These are phyloP conservation scores for Beta lomatogona DNA, from an alignment of 179 eudicot species.

Conservation along the genomic window DNA sequence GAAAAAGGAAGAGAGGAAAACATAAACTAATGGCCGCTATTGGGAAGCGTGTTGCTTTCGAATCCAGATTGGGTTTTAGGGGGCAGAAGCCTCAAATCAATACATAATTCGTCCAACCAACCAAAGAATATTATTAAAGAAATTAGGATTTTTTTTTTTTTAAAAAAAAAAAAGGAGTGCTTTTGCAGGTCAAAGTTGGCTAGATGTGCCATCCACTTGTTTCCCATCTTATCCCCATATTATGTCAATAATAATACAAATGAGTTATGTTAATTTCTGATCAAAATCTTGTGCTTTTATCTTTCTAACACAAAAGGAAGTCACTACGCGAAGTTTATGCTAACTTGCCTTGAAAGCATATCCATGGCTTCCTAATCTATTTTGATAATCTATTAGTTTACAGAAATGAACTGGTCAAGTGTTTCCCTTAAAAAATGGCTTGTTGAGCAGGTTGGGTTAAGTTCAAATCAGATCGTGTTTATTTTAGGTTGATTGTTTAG, in stretches of 20 bases:
- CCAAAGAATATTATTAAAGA: neutral
- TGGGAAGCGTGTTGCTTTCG: conserved; percentile 20
- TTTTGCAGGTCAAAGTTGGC: conserved; percentile 24
- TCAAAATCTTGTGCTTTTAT: neutral
- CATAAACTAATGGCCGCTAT: neutral
- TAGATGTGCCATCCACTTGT: conserved; percentile 27
- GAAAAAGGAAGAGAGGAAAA: neutral
- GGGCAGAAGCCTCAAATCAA: conserved; percentile 8
- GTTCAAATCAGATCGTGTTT: no score
- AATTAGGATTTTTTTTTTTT: no score
- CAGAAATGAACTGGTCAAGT: neutral
- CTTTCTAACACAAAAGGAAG: neutral
- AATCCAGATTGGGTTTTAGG: conserved; percentile 8
- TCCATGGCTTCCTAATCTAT: conserved; percentile 2
- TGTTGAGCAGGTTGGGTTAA: no score
- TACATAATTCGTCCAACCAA: conserved; percentile 5
- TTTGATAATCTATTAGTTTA: neutral
- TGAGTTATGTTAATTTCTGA: neutral
- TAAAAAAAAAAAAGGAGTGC: neutral
- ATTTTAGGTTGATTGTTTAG: no score
- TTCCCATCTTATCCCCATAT: neutral
- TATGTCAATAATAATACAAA: neutral
- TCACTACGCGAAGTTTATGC: neutral
- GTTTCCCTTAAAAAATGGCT: neutral
- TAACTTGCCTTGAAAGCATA: neutral